Percentiles rank a stretch among this genome's conserved stretches.
Evolutionary conservation across 108 stramenopile species (phyloP).

Genomic region (Thalassiosira profunda): DNA sequence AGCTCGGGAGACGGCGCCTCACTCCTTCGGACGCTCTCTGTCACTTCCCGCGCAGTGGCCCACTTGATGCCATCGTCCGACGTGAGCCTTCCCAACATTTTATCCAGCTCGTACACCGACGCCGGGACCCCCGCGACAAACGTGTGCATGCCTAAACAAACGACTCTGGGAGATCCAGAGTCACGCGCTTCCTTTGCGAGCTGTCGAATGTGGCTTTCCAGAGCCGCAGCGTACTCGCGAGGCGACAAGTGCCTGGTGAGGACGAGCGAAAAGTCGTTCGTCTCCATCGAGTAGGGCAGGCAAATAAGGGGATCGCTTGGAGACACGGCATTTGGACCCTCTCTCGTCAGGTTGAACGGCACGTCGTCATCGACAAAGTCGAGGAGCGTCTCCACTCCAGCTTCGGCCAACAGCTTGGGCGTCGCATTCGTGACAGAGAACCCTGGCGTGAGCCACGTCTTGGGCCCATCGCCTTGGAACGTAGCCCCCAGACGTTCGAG

Average conservation of each 20-base stretch:
- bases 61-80: conserved; percentile 5
- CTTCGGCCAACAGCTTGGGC: not conserved
- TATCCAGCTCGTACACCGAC: conserved; percentile 19
- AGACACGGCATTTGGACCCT: not conserved
- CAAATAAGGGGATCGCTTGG: too few relatives aligned
- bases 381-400: conserved; percentile 27
- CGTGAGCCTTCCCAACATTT: conserved; percentile 12
- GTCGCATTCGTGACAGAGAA: conserved; percentile 32
- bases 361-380: conserved; percentile 36
- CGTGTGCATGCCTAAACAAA: conserved; percentile 40
- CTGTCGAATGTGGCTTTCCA: conserved; percentile 35
- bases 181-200: conserved; percentile 28
- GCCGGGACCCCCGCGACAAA: conserved; percentile 41
- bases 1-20: not conserved
- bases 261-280: conserved; percentile 39
- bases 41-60: conserved; percentile 23
- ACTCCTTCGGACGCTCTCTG: not conserved
- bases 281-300: conserved; percentile 37
- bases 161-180: conserved; percentile 16
- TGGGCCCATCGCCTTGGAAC: conserved; percentile 7
- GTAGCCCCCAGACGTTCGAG: conserved; percentile 3
- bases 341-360: conserved; percentile 6
- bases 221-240: conserved; percentile 23
- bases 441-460: conserved; percentile 38
- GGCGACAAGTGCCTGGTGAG: conserved; percentile 18